Conservation (phyloP, 352 stramenopile species). For the Phytopythium ostracodes region DNA sequence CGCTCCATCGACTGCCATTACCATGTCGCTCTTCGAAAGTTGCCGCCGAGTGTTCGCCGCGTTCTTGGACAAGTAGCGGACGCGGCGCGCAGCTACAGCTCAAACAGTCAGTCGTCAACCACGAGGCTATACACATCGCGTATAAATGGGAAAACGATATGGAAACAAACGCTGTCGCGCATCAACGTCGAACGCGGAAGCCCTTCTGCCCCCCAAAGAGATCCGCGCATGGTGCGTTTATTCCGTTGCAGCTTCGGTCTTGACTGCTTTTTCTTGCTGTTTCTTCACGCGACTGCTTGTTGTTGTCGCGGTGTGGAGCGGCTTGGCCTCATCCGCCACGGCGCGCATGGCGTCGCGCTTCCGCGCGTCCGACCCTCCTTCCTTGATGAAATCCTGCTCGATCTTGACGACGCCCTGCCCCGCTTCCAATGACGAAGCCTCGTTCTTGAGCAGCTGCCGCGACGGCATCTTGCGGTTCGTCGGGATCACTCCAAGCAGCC, state of each 20-base stretch:
- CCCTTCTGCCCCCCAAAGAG: background rate
- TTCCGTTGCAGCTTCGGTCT: background rate
- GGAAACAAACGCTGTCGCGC: background rate
- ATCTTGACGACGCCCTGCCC: slow-evolving; percentile 3
- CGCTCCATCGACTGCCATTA: slow-evolving; percentile 94
- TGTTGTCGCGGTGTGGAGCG: slow-evolving; percentile 10
- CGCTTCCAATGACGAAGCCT: background rate
- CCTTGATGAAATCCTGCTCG: slow-evolving; percentile 9
- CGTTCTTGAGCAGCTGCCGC: slow-evolving; percentile 2
- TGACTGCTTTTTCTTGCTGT: slow-evolving; percentile 2
- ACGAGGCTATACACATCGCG: background rate
- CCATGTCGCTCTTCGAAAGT: slow-evolving; percentile 96
- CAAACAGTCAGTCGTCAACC: background rate
- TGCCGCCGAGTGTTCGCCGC: slow-evolving; percentile 59
- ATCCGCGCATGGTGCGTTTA: background rate
- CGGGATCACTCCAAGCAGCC: slow-evolving; percentile 54
- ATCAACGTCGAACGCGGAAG: background rate
- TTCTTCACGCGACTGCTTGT: background rate
- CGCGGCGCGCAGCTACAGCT: background rate
- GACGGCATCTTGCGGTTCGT: slow-evolving; percentile 10
- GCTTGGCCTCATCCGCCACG: slow-evolving; percentile 22
- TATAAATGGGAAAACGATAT: background rate
- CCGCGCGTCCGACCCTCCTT: slow-evolving; percentile 11
- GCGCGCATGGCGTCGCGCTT: slow-evolving; percentile 21
- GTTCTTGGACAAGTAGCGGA: slow-evolving; percentile 27